Conservation (phyloP, 768 basidiomycete genomes). For the Boletellus ananiceps region DNA sequence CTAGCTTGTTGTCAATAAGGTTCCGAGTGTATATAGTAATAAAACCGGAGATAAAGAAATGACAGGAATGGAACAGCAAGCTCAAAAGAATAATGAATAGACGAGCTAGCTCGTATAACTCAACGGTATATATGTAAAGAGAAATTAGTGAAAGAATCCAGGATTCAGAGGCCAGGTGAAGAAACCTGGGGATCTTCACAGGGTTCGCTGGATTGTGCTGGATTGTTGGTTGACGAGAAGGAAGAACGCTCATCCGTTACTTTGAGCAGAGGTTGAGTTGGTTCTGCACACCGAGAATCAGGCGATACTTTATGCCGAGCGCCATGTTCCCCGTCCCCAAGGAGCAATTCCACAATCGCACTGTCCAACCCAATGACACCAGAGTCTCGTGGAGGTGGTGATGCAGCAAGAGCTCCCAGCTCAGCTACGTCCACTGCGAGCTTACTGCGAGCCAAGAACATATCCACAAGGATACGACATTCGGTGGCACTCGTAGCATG, state of each 20-base stretch:
- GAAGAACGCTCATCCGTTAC: background rate
- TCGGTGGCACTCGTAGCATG: constrained; percentile 74
- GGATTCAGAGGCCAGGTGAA: background rate
- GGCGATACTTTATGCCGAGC: background rate
- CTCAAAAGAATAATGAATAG: constrained; percentile 12
- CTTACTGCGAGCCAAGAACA: constrained; percentile 67
- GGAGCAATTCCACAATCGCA: constrained; percentile 47
- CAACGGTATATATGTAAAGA: constrained; percentile 9
- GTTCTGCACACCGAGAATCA: background rate
- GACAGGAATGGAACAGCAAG: constrained; percentile 11
- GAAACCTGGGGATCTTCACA: constrained; percentile 15
- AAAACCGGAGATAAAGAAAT: constrained; percentile 11
- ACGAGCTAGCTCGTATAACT: constrained; percentile 14
- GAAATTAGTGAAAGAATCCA: constrained; percentile 6
- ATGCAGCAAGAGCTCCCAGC: constrained; percentile 28
- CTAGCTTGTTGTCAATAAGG: background rate
- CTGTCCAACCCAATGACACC: constrained; percentile 35
- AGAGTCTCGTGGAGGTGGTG: constrained; percentile 35
- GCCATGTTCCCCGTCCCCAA: constrained; percentile 24
- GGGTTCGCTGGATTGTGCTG: constrained; percentile 3
- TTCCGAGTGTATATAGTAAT: constrained; percentile 14
- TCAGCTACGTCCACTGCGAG: constrained; percentile 32
- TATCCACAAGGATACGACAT: constrained; percentile 80
- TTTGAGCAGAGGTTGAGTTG: background rate
- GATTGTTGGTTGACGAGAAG: background rate